Base-by-base conservation (phyloP, 371 early-diverging fungal genomes). In the Fennellomyces sp. region DNA sequence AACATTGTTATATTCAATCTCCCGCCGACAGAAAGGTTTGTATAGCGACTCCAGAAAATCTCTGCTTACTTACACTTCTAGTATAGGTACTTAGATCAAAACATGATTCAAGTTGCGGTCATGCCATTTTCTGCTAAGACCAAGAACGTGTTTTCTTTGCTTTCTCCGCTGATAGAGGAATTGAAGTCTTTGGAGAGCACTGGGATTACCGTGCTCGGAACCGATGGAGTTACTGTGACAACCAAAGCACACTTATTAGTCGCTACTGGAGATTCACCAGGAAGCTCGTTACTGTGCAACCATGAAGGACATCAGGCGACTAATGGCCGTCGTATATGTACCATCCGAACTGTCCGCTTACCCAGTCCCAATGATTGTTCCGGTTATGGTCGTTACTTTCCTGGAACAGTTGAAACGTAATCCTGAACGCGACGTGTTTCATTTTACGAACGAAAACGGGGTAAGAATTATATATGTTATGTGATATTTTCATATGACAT, bases 181-280 rank as follows among this genome's bases (percentile, higher is more conserved):
- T 33, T 58, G 17, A 15, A 58, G 13, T 2, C 17, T 0, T 7
- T 58, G 3, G 49, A 45, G 49, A 25, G 21, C 30, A 2, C 0
- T 30, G 48, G 49, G 5, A 2, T 58, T 7, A 0, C 25, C 2
- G 58, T 58, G 1, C 8, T 12, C 11, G 30, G 47, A 31, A 10
- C 13, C 13, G 48, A 58, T 3, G 50, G 50, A 6, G 2, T 17
- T 6, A 11, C 1, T 8, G 29, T 31, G 10, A 30, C 10, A 6
- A 28, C 49, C 12, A 45, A 30, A 21, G 47, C 41, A 19, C 60
- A 59, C 33, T n/a, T 51, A 7, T 2, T 59, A 11, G 7, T 51
- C 0, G 58, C 50, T 30, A 23, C 58, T 19, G 58, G 48, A 19
- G 58, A 58, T 49, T 48, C 49, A 6, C 58, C 58, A n/a, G 58